phyloP scores from a whole-genome alignment of 495 filamentous ascomycete genomes.

The Penicillium fimorum region DNA sequence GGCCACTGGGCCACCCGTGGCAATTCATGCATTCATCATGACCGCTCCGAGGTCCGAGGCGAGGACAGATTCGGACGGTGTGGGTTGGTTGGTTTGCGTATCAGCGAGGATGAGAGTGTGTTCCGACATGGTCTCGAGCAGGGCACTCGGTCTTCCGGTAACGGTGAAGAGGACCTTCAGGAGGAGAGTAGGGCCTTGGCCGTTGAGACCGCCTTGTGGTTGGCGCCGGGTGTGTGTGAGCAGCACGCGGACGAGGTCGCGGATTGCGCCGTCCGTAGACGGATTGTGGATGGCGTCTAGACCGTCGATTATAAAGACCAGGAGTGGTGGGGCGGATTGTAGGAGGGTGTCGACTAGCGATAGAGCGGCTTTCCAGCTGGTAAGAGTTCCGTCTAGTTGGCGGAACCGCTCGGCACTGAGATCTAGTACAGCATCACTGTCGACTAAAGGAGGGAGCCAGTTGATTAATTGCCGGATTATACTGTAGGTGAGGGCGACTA shows the following conservation, averaged over 20 bases:
- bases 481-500: slow-evolving; percentile 47
- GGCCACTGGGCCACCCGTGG: neutral
- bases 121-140: slow-evolving; percentile 42
- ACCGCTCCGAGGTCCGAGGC: slow-evolving; percentile 36
- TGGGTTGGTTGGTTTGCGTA: slow-evolving; percentile 23
- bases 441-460: slow-evolving; percentile 40
- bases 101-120: slow-evolving; percentile 36
- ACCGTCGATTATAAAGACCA: slow-evolving; percentile 45
- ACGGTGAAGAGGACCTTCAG: slow-evolving; percentile 48
- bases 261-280: slow-evolving; percentile 38
- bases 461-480: slow-evolving; percentile 51
- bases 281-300: slow-evolving; percentile 40
- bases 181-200: slow-evolving; percentile 32
- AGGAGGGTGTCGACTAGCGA: slow-evolving; percentile 41
- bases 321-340: slow-evolving; percentile 41
- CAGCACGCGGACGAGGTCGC: slow-evolving; percentile 37
- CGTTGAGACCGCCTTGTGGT: slow-evolving; percentile 20
- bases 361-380: slow-evolving; percentile 43
- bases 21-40: slow-evolving; percentile 42
- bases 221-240: slow-evolving; percentile 40
- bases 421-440: slow-evolving; percentile 39
- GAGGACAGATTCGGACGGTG: slow-evolving; percentile 25
- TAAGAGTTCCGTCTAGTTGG: slow-evolving; percentile 39
- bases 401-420: slow-evolving; percentile 42
- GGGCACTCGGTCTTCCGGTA: slow-evolving; percentile 32